Evolutionary conservation across 2,329 filamentous ascomycete genomes (phyloP).

Genomic region (Gaeumannomyces sp.): DNA sequence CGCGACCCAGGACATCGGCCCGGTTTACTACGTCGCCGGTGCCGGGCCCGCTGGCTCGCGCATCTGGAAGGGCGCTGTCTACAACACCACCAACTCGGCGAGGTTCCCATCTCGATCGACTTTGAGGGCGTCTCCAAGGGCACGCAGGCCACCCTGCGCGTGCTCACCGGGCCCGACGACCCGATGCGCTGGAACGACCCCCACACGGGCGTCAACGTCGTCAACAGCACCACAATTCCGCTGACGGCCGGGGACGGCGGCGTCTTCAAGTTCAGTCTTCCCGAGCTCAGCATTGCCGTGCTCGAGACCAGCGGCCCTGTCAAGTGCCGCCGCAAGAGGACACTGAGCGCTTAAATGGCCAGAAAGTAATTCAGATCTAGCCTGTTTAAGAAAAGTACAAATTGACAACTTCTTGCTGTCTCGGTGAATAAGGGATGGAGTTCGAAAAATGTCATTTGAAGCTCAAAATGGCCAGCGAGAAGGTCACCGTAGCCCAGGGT

Average conservation of each 20-base stretch:
- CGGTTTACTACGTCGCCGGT: slow-evolving; percentile 45
- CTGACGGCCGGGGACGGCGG: slow-evolving; percentile 39
- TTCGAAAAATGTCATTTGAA: too few species aligned
- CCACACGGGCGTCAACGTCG: slow-evolving; percentile 40
- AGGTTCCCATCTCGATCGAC: slow-evolving; percentile 37
- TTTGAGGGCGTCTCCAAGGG: slow-evolving; percentile 38
- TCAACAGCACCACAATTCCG: slow-evolving; percentile 32
- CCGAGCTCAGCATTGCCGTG: slow-evolving; percentile 49
- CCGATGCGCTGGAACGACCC: slow-evolving; percentile 40
- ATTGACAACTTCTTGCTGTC: too few species aligned
- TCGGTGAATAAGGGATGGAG: too few species aligned
- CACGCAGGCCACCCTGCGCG: slow-evolving; percentile 34
- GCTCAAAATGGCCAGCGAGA: too few species aligned
- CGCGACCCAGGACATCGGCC: slow-evolving; percentile 31
- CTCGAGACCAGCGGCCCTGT: slow-evolving; percentile 33
- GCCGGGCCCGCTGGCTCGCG: slow-evolving; percentile 25
- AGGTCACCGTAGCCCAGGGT: too few species aligned
- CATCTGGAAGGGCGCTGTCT: slow-evolving; percentile 46
- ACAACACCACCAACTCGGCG: slow-evolving; percentile 41
- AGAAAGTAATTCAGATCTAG: not conserved
- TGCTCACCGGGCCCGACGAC: slow-evolving; percentile 36
- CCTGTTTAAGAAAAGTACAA: too few species aligned
- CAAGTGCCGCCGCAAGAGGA: not conserved
- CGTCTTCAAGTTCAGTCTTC: slow-evolving; percentile 44
- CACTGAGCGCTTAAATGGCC: not conserved